Evolutionary conservation across 148 eudicot species (phyloP), one percentile per base, ranked within the genome.

Genomic region (Fagopyrum homotropicum): DNA sequence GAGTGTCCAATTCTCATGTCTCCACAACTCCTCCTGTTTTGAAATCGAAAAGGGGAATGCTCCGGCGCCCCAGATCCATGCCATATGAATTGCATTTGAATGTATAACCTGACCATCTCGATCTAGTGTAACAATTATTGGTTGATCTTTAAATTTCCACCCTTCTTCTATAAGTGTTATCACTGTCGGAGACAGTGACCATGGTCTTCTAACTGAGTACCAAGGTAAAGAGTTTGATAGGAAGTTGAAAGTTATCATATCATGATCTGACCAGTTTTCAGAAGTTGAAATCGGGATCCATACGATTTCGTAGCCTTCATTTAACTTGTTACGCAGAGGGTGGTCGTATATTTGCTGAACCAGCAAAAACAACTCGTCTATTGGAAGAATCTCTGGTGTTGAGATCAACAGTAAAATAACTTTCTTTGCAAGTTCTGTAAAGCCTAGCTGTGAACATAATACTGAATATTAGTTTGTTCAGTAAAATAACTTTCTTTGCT

Each of bases 61-160:
- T 66, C 30, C 66, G 26, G 75, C 82, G 29, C 97, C 97, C 97
- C 97, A 90, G 4, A 85, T 83, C 79, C 86, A 66, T 73, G 83
- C 66, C 91, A 90, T 88, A 75, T 90, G 91, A 45, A 76, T 70
- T 44, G 95, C 91, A 78, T 90, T 86, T 47, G 56, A 9, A 79
- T 90, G 88, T 11, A 85, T 77, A 44, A 85, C 82, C 55, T 14
- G 68, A 29, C 95, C 95, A 60, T 70, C 75, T 29, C 79, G 47
- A 75, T 90, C 86, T 79, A 92, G 72, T 59, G 84, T 91, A n/a
- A 92, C 92, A 90, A 92, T 84, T 22, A 82, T 46, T n/a, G 97
- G 89, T 51, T 83, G 81, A 61, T 76, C 85, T 11, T 73, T 52
- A 51, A 78, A 87, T n/a, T 61, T 48, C 91, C 95, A 92, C 69